Conservation (phyloP, 768 basidiomycete genomes). For the Lactarius akahatsu region DNA sequence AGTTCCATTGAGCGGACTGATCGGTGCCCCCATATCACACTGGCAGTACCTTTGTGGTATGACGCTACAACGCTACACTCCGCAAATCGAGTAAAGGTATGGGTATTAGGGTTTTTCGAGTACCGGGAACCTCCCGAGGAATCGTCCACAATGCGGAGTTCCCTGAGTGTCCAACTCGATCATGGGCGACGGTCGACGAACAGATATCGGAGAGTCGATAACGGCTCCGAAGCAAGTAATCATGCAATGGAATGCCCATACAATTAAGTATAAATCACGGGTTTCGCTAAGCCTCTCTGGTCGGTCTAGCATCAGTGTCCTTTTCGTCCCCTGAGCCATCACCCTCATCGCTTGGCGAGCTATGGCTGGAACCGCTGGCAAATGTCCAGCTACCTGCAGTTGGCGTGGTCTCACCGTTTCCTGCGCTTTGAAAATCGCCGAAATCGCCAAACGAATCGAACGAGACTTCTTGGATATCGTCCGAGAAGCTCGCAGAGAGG, state of each 20-base stretch:
- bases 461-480: conserved; percentile 62
- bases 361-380: conserved; percentile 40
- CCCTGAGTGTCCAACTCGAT: neutral
- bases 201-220: neutral
- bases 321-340: conserved; percentile 26
- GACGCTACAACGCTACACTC: neutral
- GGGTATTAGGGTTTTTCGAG: neutral
- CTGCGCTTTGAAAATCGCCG: conserved; percentile 70
- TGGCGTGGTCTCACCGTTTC: conserved; percentile 53
- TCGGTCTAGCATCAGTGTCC: conserved; percentile 13
- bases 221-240: neutral
- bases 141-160: neutral
- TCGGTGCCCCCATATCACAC: neutral
- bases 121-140: conserved; percentile 1
- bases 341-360: conserved; percentile 23
- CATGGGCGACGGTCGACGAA: neutral
- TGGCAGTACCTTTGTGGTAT: neutral
- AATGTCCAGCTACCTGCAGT: conserved; percentile 73
- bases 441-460: conserved; percentile 68
- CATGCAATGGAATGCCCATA: conserved; percentile 16
- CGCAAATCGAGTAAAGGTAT: neutral
- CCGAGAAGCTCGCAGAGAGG: conserved; percentile 50
- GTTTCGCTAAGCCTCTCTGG: conserved; percentile 15
- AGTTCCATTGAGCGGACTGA: neutral
- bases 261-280: conserved; percentile 27